These are phyloP conservation scores for Prinsepia uniflora DNA, from an alignment of 306 rosid species.

Conservation along the genomic window DNA sequence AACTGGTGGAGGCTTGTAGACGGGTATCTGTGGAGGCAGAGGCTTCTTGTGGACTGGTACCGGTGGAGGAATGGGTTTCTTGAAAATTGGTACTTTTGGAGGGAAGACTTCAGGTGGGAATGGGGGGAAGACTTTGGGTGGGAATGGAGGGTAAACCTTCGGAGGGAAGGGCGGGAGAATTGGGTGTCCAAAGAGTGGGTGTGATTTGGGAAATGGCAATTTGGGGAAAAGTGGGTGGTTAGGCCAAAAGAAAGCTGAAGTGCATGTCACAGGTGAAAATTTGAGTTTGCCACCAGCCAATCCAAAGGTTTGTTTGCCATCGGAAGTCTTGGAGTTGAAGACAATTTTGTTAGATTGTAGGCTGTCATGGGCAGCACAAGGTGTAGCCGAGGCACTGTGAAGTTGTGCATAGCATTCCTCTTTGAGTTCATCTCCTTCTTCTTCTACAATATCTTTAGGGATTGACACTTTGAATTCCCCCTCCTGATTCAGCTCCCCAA, in stretches of 20 bases:
- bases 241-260: slow-evolving; percentile 65
- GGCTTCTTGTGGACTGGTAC: neutral
- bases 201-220: slow-evolving; percentile 22
- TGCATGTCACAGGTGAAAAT: slow-evolving; percentile 61
- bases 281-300: slow-evolving; percentile 51
- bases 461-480: slow-evolving; percentile 68
- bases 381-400: slow-evolving; percentile 58
- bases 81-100: slow-evolving; percentile 7
- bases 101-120: slow-evolving; percentile 17
- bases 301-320: slow-evolving; percentile 50
- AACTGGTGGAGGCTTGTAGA: neutral
- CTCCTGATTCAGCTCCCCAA: slow-evolving; percentile 49
- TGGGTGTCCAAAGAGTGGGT: slow-evolving; percentile 19
- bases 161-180: slow-evolving; percentile 15
- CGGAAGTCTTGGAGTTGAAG: slow-evolving; percentile 36
- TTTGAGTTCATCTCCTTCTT: slow-evolving; percentile 39
- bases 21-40: too few species aligned
- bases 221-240: slow-evolving; percentile 37
- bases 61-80: neutral
- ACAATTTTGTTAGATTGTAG: slow-evolving; percentile 47
- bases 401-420: slow-evolving; percentile 85
- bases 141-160: slow-evolving; percentile 17
- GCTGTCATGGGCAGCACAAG: slow-evolving; percentile 62
- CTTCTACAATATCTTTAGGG: slow-evolving; percentile 51
- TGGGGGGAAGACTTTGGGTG: slow-evolving; percentile 25